Base-by-base conservation (phyloP, 371 early-diverging fungal species). In the Rhizopus microsporus region DNA sequence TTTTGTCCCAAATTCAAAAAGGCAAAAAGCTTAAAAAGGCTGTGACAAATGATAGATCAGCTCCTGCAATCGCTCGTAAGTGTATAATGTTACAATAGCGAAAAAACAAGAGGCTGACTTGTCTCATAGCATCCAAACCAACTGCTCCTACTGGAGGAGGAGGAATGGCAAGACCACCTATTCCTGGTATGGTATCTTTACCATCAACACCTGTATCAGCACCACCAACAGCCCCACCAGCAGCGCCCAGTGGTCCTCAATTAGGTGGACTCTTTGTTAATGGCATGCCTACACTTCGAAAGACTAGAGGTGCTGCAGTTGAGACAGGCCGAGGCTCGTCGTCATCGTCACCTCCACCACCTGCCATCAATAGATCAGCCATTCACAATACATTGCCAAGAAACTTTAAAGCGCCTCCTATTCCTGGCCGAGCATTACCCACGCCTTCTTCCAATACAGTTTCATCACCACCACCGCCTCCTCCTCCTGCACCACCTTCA, bases 11-110 rank as follows among this genome's bases (percentile, higher is more conserved):
- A 58, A 93, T 93, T 66, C 86, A 93, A 58, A 77, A 85, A 55
- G 94, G 94, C 5, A 70, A 81, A 40, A 73, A 67, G 54, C 81
- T 93, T 37, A 92, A 86, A 68, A 89, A 91, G 62, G 68, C 90
- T 6, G 84, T 83, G 40, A 92, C 94, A 3, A 91, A 91, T 61
- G 94, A 93, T 74, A 77, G 92, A 35, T 88, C 89, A 42, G 73
- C 80, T 1, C 91, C 93, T 32, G 31, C 72, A 13, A 37, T 88
- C 43, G 78, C 68, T 60, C 71, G 62, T 61, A 61, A 60, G 48
- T 37, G 7, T 37, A 3, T 37, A 10, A 10, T 37, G 38, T 37
- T 37, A 10, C 13, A 13, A 17, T 0, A 30, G 48, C n/a, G 7
- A 31, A 16, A 5, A 15, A 10, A 16, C 8, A 17, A 23, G 39